Conservation (phyloP, 2,329 filamentous ascomycete species). For the Stachybotrys elegans region DNA sequence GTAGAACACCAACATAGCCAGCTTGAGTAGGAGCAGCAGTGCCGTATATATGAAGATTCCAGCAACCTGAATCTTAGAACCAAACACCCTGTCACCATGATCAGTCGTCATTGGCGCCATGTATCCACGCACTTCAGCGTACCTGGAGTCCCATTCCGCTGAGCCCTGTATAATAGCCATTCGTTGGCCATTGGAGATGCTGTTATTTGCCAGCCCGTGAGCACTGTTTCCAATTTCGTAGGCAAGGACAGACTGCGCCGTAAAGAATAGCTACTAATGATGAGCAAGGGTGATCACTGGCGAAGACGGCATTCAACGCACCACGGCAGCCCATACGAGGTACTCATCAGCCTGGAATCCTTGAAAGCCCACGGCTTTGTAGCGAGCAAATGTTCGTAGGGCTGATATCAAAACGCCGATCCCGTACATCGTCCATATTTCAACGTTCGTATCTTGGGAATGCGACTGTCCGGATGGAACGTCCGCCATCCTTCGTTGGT, state of each 20-base stretch:
- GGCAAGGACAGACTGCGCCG: conserved; percentile 41
- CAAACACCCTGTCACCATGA: conserved; percentile 41
- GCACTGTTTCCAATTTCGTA: conserved; percentile 39
- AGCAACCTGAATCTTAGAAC: conserved; percentile 48
- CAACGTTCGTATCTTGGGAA: no score
- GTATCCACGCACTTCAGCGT: not conserved
- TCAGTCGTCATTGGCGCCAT: conserved; percentile 37
- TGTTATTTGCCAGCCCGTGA: conserved; percentile 46
- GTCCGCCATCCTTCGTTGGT: no score
- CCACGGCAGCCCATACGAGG: conserved; percentile 28
- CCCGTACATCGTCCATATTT: conserved; percentile 28
- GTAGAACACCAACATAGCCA: conserved; percentile 49
- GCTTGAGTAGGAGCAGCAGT: conserved; percentile 47
- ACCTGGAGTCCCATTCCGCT: conserved; percentile 32
- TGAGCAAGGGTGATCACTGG: conserved; percentile 42
- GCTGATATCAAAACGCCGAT: conserved; percentile 27
- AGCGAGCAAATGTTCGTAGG: conserved; percentile 29
- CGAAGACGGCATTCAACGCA: conserved; percentile 29
- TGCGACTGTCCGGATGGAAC: no score
- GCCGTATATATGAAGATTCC: conserved; percentile 47
- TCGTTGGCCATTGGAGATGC: conserved; percentile 46
- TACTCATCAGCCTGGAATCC: conserved; percentile 29
- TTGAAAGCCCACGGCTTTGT: conserved; percentile 24
- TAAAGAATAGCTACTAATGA: conserved; percentile 38
- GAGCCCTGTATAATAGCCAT: conserved; percentile 31